Evolutionary conservation across 345 rosid genomes (phyloP).

Genomic region (Fremontodendron californicum): DNA sequence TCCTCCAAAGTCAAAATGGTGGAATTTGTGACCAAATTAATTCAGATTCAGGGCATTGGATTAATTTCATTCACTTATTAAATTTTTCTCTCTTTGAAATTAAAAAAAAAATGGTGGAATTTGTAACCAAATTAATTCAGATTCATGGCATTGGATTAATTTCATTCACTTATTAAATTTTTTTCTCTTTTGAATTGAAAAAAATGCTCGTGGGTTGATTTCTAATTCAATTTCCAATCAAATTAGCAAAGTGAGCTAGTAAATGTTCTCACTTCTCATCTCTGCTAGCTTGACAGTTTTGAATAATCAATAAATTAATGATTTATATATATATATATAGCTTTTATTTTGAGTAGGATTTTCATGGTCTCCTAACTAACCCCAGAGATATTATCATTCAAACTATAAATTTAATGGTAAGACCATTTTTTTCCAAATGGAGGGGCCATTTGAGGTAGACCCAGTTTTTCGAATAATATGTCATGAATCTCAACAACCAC

Average conservation of each 20-base stretch:
- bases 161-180: too few relatives aligned
- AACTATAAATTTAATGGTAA: not conserved
- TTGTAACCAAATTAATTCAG: not conserved
- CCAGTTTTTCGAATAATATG: not conserved
- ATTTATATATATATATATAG: too few relatives aligned
- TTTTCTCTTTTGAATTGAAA: too few relatives aligned
- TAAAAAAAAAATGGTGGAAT: not conserved
- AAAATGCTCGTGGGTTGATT: not conserved
- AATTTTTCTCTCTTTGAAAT: too few relatives aligned
- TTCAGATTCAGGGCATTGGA: too few relatives aligned
- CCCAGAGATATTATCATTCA: not conserved
- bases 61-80: too few relatives aligned
- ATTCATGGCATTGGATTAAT: too few relatives aligned
- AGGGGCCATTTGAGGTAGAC: conserved; percentile 14
- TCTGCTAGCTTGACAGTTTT: not conserved
- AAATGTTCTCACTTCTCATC: not conserved
- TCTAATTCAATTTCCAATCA: not conserved
- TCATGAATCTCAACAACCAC: conserved; percentile 12
- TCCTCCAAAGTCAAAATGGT: too few relatives aligned
- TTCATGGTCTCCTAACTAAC: not conserved
- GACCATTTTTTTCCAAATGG: not conserved
- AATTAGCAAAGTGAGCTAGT: not conserved
- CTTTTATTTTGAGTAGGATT: not conserved
- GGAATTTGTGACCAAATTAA: not conserved
- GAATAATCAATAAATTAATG: not conserved